These are phyloP conservation scores for Boletus rubescentipes DNA, from an alignment of 768 basidiomycete genomes.

Conservation along the genomic window DNA sequence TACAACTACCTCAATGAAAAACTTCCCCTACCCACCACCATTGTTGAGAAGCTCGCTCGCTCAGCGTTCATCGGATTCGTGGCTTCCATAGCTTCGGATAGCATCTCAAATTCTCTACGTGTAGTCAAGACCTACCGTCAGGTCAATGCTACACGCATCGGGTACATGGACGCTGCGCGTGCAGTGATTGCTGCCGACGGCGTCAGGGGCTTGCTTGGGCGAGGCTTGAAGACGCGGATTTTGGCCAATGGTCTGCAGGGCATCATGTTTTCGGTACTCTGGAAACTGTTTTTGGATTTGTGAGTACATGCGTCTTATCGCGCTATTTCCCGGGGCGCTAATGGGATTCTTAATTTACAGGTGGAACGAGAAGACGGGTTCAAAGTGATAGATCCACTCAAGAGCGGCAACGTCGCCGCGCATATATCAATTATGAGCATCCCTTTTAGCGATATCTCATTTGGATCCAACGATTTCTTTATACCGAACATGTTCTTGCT, in stretches of 20 bases:
- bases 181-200: slow-evolving; percentile 79
- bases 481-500: neutral
- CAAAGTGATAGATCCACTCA: neutral
- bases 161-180: slow-evolving; percentile 75
- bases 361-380: slow-evolving; percentile 36
- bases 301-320: slow-evolving; percentile 40
- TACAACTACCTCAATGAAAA: slow-evolving; percentile 76
- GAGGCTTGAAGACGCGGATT: slow-evolving; percentile 87
- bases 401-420: neutral
- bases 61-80: slow-evolving; percentile 91
- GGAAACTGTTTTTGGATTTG: slow-evolving; percentile 90
- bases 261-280: slow-evolving; percentile 86
- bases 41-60: slow-evolving; percentile 62
- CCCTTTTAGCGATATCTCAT: neutral
- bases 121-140: slow-evolving; percentile 97
- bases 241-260: slow-evolving; percentile 91
- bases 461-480: neutral
- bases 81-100: slow-evolving; percentile 85
- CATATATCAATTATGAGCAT: neutral
- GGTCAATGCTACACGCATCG: slow-evolving; percentile 77
- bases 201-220: slow-evolving; percentile 74
- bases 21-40: slow-evolving; percentile 56
- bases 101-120: slow-evolving; percentile 81
- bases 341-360: slow-evolving; percentile 12
- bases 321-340: neutral